Percentiles rank a stretch among this genome's conserved stretches.
phyloP scores from a whole-genome alignment of 2,329 filamentous ascomycete species.

The Fusarium longipes region DNA sequence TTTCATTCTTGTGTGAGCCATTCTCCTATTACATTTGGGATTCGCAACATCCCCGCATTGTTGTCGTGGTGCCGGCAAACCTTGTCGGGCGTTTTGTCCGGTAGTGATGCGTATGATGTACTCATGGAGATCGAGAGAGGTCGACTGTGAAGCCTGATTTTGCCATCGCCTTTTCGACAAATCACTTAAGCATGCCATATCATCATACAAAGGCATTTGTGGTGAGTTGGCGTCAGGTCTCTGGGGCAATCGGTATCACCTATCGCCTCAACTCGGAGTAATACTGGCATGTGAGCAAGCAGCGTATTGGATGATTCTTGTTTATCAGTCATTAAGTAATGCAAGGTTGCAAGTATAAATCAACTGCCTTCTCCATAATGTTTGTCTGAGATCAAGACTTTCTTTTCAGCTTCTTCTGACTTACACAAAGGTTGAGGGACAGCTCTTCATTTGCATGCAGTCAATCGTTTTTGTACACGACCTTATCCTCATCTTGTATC shows the following conservation, averaged over 20 bases:
- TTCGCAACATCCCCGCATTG: not conserved
- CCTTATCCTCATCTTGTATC: not conserved
- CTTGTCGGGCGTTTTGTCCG: slow-evolving; percentile 2
- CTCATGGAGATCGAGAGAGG: not conserved
- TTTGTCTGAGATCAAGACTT: not conserved
- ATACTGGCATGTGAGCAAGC: slow-evolving; percentile 10
- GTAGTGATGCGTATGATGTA: not conserved
- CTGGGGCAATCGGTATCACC: slow-evolving; percentile 10
- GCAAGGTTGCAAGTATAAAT: slow-evolving; percentile 29
- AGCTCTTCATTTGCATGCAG: slow-evolving; percentile 15
- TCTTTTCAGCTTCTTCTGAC: slow-evolving; percentile 16
- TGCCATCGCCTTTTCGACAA: not conserved
- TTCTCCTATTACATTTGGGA: not conserved
- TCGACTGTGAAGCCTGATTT: slow-evolving; percentile 19
- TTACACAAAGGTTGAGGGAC: slow-evolving; percentile 4
- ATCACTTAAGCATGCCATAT: slow-evolving; percentile 4
- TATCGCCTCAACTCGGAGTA: not conserved
- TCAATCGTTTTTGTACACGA: slow-evolving; percentile 21
- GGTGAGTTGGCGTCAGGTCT: not conserved
- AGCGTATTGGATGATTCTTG: slow-evolving; percentile 1
- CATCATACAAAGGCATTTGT: not conserved
- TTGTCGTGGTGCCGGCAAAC: not conserved
- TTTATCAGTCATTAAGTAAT: not conserved
- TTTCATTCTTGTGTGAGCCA: not conserved
- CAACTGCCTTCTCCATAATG: slow-evolving; percentile 1